Evolutionary conservation across 225 moss, liverwort and hornwort species (phyloP).

Genomic region (Pseudoscleropodium purum): DNA sequence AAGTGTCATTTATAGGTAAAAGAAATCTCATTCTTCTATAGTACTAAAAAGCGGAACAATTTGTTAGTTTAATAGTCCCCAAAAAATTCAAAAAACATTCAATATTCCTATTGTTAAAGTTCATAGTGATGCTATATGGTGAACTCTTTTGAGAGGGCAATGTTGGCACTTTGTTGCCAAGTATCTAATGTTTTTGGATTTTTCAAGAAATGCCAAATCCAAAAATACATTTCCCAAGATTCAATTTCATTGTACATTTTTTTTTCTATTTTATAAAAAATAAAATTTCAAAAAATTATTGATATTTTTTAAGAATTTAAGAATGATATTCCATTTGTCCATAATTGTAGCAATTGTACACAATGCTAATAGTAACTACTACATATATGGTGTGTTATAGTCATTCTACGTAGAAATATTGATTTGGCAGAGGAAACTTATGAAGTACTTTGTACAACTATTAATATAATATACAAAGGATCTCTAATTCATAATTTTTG

Average conservation of each 20-base stretch:
- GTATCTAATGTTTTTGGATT: not conserved
- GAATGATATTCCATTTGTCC: not conserved
- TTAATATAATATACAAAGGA: not conserved
- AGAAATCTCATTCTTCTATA: not conserved
- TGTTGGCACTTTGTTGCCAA: not conserved
- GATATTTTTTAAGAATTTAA: not conserved
- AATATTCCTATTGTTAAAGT: not conserved
- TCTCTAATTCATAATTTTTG: not conserved
- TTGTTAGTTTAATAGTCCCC: rapidly evolving
- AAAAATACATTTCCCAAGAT: not conserved
- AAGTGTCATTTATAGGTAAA: not conserved
- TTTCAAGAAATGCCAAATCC: not conserved
- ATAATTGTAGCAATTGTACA: not conserved
- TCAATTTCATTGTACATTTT: not conserved
- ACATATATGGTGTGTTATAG: not conserved
- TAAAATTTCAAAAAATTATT: not conserved
- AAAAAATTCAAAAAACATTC: not conserved
- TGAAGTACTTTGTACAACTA: not conserved
- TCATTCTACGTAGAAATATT: not conserved
- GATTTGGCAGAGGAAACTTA: not conserved
- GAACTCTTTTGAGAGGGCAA: not conserved
- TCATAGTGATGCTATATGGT: not conserved
- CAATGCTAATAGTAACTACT: not conserved
- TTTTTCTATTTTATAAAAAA: not conserved
- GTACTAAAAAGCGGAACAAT: not conserved